Evolutionary conservation across 1,284 basidiomycete species (phyloP).

Genomic region (Puccinia sorghi): DNA sequence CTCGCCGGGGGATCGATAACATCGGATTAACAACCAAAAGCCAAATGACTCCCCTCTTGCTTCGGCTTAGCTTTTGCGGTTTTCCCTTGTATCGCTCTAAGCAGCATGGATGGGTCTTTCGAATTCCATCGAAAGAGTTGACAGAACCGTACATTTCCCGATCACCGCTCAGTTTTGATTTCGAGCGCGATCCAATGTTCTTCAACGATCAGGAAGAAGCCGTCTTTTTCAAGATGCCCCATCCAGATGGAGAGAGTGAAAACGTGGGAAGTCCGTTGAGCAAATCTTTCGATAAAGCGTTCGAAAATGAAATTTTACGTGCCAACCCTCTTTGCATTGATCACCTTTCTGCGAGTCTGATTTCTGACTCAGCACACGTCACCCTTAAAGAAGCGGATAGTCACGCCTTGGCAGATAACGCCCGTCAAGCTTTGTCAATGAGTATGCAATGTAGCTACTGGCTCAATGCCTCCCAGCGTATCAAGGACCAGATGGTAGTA

Average conservation of each 20-base stretch:
- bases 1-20: conserved; percentile 58
- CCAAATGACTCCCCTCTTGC: conserved; percentile 77
- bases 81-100: conserved; percentile 83
- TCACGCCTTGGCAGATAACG: conserved; percentile 64
- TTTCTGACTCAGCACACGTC: conserved; percentile 15
- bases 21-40: conserved; percentile 85
- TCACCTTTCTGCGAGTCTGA: conserved; percentile 9
- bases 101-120: conserved; percentile 88
- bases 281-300: conserved; percentile 84
- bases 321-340: conserved; percentile 57
- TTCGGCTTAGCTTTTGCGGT: conserved; percentile 83
- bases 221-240: conserved; percentile 87
- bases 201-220: conserved; percentile 62
- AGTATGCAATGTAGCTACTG: conserved; percentile 97
- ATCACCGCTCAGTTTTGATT: conserved; percentile 54
- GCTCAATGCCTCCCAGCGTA: conserved; percentile 90
- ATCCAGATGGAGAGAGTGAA: conserved; percentile 88
- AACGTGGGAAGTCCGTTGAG: conserved; percentile 91
- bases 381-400: conserved; percentile 32
- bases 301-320: conserved; percentile 79
- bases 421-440: conserved; percentile 82
- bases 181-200: conserved; percentile 64
- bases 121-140: conserved; percentile 64
- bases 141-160: conserved; percentile 39
- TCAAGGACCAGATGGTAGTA: conserved; percentile 89